Conservation (phyloP, 2,329 filamentous ascomycete species). For the Exophiala viscosa region DNA sequence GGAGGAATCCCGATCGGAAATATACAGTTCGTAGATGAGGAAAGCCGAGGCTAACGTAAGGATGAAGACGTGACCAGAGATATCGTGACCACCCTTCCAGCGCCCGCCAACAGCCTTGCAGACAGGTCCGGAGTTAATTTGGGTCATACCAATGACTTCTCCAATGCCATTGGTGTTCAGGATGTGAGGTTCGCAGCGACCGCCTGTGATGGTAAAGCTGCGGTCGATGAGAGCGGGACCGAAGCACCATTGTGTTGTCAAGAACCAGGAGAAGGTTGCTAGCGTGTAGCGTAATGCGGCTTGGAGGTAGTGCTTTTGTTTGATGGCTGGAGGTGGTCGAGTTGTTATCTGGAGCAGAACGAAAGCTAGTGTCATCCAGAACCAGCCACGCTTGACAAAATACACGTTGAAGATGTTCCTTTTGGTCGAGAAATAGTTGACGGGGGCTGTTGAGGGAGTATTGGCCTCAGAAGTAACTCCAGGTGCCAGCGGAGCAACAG, state of each 20-base stretch:
- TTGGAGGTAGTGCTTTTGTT: conserved; percentile 38
- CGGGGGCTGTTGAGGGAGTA: conserved; percentile 24
- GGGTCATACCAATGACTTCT: conserved; percentile 49
- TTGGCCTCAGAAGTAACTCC: conserved; percentile 33
- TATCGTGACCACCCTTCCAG: conserved; percentile 94
- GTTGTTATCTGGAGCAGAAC: conserved; percentile 66
- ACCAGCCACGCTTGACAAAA: conserved; percentile 95
- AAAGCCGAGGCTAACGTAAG: conserved; percentile 80
- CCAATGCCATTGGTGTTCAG: conserved; percentile 13
- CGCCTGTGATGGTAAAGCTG: conserved; percentile 82
- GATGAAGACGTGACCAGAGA: conserved; percentile 92
- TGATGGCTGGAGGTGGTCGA: conserved; percentile 30
- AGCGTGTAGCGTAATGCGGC: conserved; percentile 66
- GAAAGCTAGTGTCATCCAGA: conserved; percentile 79
- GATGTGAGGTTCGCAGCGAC: conserved; percentile 63
- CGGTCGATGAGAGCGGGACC: conserved; percentile 87
- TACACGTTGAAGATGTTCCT: conserved; percentile 85
- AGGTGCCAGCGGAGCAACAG: conserved; percentile 25
- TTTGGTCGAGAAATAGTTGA: conserved; percentile 85
- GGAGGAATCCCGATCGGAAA: conserved; percentile 54
- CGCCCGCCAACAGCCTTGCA: conserved; percentile 78
- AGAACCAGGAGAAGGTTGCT: conserved; percentile 74
- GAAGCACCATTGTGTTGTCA: conserved; percentile 96
- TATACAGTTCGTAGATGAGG: conserved; percentile 73
- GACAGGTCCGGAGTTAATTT: conserved; percentile 56